phyloP scores from a whole-genome alignment of 495 filamentous ascomycete genomes.

The Pyronema domesticum region DNA sequence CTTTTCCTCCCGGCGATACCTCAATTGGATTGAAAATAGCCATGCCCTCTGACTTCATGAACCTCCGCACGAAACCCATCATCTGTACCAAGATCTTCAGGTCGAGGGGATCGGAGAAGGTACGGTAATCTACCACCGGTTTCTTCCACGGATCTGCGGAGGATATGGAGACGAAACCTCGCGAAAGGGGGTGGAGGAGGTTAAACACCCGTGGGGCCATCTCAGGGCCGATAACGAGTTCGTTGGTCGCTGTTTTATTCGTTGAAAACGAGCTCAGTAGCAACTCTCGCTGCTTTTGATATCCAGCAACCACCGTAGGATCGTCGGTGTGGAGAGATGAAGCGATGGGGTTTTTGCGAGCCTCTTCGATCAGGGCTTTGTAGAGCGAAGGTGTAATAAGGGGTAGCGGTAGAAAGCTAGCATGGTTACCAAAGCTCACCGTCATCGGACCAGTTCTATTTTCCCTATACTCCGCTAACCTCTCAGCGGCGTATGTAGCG shows the following conservation, averaged over 20 bases:
- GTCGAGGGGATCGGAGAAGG: slow-evolving; percentile 26
- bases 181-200: too few relatives aligned
- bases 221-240: not conserved
- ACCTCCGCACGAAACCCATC: not conserved
- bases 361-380: not conserved
- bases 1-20: not conserved
- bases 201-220: too few relatives aligned
- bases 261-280: not conserved
- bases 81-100: not conserved
- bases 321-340: slow-evolving; percentile 24
- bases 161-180: slow-evolving; percentile 25
- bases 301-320: slow-evolving; percentile 25
- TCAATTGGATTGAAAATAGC: not conserved
- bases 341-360: slow-evolving; percentile 12
- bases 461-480: slow-evolving; percentile 26
- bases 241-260: not conserved
- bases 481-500: slow-evolving; percentile 28
- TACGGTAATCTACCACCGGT: slow-evolving; percentile 25
- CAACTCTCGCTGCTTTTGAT: slow-evolving; percentile 11
- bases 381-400: slow-evolving; percentile 1
- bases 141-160: slow-evolving; percentile 21
- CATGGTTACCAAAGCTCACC: slow-evolving; percentile 7
- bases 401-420: not conserved
- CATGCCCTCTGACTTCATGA: not conserved
- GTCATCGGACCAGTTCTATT: slow-evolving; percentile 25